Conservation (phyloP, 371 early-diverging fungal species). For the Lichtheimia hyalospora region DNA sequence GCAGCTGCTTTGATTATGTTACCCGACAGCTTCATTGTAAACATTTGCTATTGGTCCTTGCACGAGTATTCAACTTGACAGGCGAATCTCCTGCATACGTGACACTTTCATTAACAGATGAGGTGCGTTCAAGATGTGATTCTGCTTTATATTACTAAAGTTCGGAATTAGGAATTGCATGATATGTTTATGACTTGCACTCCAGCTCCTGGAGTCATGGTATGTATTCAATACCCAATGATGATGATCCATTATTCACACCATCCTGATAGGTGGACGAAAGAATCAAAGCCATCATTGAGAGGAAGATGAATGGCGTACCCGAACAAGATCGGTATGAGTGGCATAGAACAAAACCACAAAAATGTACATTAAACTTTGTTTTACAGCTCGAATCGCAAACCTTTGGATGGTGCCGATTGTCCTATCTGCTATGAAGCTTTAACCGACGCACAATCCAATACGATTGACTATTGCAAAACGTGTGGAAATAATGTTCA, state of each 20-base stretch:
- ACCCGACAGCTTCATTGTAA: conserved; percentile 26
- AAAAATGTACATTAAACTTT: background rate
- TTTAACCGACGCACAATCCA: conserved; percentile 24
- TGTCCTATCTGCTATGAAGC: conserved; percentile 45
- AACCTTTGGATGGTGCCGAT: conserved; percentile 35
- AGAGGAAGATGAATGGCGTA: conserved; percentile 4
- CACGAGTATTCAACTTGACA: conserved; percentile 30
- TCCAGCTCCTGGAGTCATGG: conserved; percentile 21
- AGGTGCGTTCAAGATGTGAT: conserved; percentile 1
- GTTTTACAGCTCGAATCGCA: conserved; percentile 10
- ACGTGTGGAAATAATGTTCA: conserved; percentile 42
- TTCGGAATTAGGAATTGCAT: conserved; percentile 5
- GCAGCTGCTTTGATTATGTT: conserved; percentile 25
- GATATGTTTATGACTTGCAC: conserved; percentile 10
- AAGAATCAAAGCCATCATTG: background rate
- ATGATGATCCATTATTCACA: background rate
- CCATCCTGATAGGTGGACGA: conserved; percentile 6
- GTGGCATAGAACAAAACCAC: background rate
- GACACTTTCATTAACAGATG: background rate
- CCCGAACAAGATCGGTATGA: background rate
- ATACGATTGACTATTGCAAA: conserved; percentile 24
- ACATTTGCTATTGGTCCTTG: conserved; percentile 32
- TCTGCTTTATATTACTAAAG: background rate
- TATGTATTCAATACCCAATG: background rate
- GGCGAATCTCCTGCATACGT: conserved; percentile 9